Base-by-base conservation (phyloP, 306 rosid genomes). In the Fragaria vesca region DNA sequence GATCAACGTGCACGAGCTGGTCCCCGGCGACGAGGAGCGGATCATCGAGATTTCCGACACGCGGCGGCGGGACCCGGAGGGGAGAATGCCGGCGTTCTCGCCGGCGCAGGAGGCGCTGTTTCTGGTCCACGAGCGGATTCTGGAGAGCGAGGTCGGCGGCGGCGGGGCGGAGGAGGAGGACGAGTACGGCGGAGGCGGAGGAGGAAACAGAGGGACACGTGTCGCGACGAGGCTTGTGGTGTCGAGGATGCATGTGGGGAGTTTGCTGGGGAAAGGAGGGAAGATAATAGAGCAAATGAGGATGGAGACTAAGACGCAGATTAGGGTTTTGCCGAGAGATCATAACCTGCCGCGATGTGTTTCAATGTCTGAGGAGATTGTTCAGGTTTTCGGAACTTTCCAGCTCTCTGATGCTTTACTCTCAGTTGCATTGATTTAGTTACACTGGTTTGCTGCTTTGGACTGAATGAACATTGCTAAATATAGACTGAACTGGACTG, bases 221-320 rank as follows among this genome's bases (percentile, higher is more conserved):
- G 97, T 91, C 32, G 87, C 96, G 4, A 88, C 97, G 52, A 87
- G 99, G 85, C 83, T 96, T 76, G 98, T 96, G 18, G 99, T 96
- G 70, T 93, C 99, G 76, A 87, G 93, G 86, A 87, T 93, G 98
- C 99, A 96, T 71, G 98, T 96, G 20, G 99, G 99, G 69, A 88
- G 96, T 83, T 86, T 96, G 90, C 87, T 96, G 65, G 99, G 99
- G 18, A 96, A 96, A 79, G 99, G 96, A 65, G 99, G 99, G 75
- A 96, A 93, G 96, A 96, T 96, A 62, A 96, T 96, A 84, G 99
- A 93, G 89, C 99, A 96, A 84, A 96, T 96, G 99, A 91, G 99
- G 88, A 85, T 82, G 73, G 99, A 96, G 75, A 96, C 99, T 2
- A 96, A 90, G 96, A 93, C 99, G 7, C 99, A 96, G 79, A 96